Evolutionary conservation across 441 rosid species (phyloP).

Genomic region (Pelargonium citronellum): DNA sequence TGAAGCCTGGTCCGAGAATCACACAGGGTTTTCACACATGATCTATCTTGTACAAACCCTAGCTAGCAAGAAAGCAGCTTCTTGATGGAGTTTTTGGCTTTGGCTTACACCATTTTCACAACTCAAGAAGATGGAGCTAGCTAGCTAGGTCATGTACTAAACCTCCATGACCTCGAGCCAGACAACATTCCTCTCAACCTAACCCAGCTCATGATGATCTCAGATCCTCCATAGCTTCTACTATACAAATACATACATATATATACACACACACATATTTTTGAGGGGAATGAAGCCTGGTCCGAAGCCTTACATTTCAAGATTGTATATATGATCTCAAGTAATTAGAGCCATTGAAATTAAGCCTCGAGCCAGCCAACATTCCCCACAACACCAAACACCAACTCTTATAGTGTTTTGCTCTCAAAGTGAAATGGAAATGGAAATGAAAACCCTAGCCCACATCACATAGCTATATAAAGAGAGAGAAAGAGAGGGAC

Average conservation of each 20-base stretch:
- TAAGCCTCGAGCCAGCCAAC: conserved; percentile 43
- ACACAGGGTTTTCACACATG: neutral
- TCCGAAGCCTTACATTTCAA: neutral
- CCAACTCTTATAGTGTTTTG: neutral
- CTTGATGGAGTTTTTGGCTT: no score
- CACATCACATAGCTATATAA: no score
- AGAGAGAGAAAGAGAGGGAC: no score
- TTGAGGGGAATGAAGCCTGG: conserved; percentile 47
- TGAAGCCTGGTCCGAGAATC: conserved; percentile 39
- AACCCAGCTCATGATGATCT: conserved; percentile 8
- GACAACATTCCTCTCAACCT: conserved; percentile 46
- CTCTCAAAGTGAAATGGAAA: conserved; percentile 24
- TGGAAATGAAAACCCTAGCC: no score
- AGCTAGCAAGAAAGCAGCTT: no score
- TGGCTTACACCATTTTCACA: no score
- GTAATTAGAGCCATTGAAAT: no score
- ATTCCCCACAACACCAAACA: conserved; percentile 31
- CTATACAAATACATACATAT: neutral
- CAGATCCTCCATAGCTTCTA: no score
- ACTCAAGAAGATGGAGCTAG: neutral
- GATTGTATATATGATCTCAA: no score
- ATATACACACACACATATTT: neutral
- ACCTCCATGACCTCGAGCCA: conserved; percentile 44
- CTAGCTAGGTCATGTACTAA: neutral
- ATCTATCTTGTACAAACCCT: no score